Evolutionary conservation across 2,329 filamentous ascomycete genomes (phyloP), one percentile per base, ranked within the genome.

Genomic region (Neobulgaria alba): DNA sequence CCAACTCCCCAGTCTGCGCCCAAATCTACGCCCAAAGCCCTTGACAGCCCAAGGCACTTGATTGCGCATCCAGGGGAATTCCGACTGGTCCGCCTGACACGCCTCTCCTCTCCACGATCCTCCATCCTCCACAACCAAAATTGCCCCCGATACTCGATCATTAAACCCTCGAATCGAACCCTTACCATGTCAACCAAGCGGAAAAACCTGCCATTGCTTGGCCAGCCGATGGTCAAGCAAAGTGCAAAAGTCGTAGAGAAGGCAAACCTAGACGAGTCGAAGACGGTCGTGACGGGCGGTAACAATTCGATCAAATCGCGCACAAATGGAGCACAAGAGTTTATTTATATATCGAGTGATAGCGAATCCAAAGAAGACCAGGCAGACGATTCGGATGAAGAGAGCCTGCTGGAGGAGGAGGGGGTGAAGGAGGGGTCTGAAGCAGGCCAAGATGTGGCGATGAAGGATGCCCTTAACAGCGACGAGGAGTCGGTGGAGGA

Each of bases 101-200:
- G n/a, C n/a, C n/a, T n/a, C n/a, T n/a, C n/a, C n/a, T n/a, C n/a
- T n/a, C n/a, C n/a, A n/a, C n/a, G n/a, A n/a, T n/a, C n/a, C n/a
- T n/a, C n/a, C n/a, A n/a, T n/a, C n/a, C n/a, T n/a, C n/a, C n/a
- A n/a, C n/a, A n/a, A n/a, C n/a, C n/a, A n/a, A n/a, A n/a, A n/a
- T n/a, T n/a, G n/a, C n/a, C n/a, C n/a, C n/a, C n/a, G n/a, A n/a
- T n/a, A n/a, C n/a, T n/a, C n/a, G n/a, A n/a, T n/a, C n/a, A n/a
- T n/a, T n/a, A n/a, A n/a, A n/a, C n/a, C n/a, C n/a, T n/a, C n/a
- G n/a, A n/a, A n/a, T n/a, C n/a, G n/a, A n/a, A n/a, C n/a, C n/a
- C n/a, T n/a, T n/a, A n/a, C n/a, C n/a, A 77, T 78, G 71, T 75
- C 75, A 46, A 72, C 75, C 33, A 81, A 77, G 62, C 67, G 75